Evolutionary conservation across 2,329 filamentous ascomycete species (phyloP).

Genomic region (Xylariales sp.): DNA sequence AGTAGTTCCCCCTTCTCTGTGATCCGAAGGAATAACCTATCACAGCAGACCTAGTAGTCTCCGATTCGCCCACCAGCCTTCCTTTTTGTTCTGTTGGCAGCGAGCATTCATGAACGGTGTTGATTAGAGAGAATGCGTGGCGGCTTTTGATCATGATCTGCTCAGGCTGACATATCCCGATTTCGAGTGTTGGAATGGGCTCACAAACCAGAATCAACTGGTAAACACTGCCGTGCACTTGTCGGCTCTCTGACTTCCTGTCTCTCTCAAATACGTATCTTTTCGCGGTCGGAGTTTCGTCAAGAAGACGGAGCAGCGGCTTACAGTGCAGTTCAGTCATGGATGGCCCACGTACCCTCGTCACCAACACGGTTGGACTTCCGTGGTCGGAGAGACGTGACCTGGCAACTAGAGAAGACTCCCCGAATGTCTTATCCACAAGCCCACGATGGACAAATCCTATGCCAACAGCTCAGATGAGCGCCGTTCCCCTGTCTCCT

Average conservation of each 20-base stretch:
- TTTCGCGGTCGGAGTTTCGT: constrained; percentile 38
- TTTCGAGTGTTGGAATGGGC: constrained; percentile 40
- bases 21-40: constrained; percentile 43
- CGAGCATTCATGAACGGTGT: constrained; percentile 34
- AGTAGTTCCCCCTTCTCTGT: constrained; percentile 43
- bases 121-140: constrained; percentile 45
- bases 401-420: constrained; percentile 58
- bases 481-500: constrained; percentile 64
- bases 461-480: constrained; percentile 50
- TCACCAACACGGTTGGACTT: constrained; percentile 56
- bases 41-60: constrained; percentile 43
- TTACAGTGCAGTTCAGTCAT: constrained; percentile 57
- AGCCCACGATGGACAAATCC: constrained; percentile 53
- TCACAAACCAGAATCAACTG: constrained; percentile 33
- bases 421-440: constrained; percentile 50
- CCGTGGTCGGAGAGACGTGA: constrained; percentile 60
- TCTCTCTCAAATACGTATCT: constrained; percentile 26
- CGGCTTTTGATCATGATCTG: constrained; percentile 41
- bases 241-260: constrained; percentile 21
- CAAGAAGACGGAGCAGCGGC: constrained; percentile 54
- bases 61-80: constrained; percentile 44
- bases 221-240: constrained; percentile 29
- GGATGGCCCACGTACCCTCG: constrained; percentile 58
- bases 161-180: constrained; percentile 34
- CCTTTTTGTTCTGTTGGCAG: constrained; percentile 33